Evolutionary conservation across 2,329 filamentous ascomycete species (phyloP).

Genomic region (Colletotrichum sp.): DNA sequence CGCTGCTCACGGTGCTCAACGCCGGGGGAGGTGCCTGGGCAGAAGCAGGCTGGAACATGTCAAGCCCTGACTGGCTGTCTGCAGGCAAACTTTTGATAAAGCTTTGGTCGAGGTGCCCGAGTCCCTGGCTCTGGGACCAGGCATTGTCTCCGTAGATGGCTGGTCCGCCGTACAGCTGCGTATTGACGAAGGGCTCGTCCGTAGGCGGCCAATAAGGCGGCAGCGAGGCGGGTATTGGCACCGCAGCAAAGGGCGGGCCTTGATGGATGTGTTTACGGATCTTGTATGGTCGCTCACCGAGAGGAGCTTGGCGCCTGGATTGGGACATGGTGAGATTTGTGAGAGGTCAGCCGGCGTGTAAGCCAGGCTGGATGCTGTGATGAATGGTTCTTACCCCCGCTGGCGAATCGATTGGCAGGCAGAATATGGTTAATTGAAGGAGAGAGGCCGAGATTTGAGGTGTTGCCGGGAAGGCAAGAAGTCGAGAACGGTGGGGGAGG

Average conservation of each 20-base stretch:
- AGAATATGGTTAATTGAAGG: not conserved
- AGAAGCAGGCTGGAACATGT: not conserved
- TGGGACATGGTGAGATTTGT: not conserved
- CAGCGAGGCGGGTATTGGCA: not conserved
- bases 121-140: not conserved
- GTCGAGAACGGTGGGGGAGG: not conserved
- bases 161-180: not conserved
- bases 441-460: not conserved
- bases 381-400: not conserved
- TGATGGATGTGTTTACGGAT: not conserved
- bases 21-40: slow-evolving; percentile 1
- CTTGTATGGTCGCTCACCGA: not conserved
- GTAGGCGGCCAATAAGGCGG: slow-evolving; percentile 8
- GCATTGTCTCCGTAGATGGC: not conserved
- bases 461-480: not conserved
- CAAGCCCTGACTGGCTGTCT: not conserved
- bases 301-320: not conserved
- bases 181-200: not conserved
- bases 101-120: not conserved
- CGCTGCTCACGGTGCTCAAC: slow-evolving; percentile 29
- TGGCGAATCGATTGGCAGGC: not conserved
- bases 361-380: not conserved
- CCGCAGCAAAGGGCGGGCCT: not conserved
- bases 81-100: not conserved
- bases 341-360: not conserved